Conservation (phyloP, 148 eudicot species). For the Selenicereus undatus region DNA sequence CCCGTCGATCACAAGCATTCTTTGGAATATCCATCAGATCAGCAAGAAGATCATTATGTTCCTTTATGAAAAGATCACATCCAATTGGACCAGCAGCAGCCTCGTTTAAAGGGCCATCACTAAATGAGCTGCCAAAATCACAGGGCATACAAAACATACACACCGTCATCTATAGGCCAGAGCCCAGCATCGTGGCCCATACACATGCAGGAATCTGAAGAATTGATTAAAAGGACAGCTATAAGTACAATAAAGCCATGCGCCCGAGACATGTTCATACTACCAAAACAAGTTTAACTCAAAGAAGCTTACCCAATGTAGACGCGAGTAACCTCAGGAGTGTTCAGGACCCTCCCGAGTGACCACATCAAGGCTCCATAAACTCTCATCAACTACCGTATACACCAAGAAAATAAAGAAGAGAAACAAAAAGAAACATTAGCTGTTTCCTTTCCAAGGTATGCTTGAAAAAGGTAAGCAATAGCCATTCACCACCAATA, state of each 20-base stretch:
- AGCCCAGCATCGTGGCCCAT: constrained; percentile 1
- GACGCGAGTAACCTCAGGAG: constrained; percentile 87
- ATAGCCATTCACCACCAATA: background rate
- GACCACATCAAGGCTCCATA: constrained; percentile 99
- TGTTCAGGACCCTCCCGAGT: constrained; percentile 78
- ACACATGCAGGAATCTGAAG: background rate
- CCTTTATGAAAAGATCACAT: constrained; percentile 79
- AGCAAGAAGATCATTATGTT: constrained; percentile 74
- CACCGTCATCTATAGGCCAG: background rate
- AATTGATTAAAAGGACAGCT: background rate
- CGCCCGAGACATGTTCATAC: background rate
- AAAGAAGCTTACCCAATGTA: constrained; percentile 69
- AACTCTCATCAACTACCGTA: constrained; percentile 70
- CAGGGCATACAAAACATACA: constrained; percentile 4
- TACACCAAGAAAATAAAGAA: background rate
- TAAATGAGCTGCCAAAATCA: constrained; percentile 54
- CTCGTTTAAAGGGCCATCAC: constrained; percentile 68
- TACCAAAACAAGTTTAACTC: background rate
- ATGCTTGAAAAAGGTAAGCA: background rate
- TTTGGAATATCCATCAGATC: constrained; percentile 88
- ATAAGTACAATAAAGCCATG: background rate
- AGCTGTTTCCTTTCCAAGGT: background rate
- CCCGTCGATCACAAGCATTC: constrained; percentile 86
- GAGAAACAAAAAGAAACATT: background rate
- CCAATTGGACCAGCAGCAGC: constrained; percentile 58